A percentile compares a stretch with the other conserved stretches of the same genome.
Conservation (phyloP, 345 rosid species). For the Hypericum androsaemum region DNA sequence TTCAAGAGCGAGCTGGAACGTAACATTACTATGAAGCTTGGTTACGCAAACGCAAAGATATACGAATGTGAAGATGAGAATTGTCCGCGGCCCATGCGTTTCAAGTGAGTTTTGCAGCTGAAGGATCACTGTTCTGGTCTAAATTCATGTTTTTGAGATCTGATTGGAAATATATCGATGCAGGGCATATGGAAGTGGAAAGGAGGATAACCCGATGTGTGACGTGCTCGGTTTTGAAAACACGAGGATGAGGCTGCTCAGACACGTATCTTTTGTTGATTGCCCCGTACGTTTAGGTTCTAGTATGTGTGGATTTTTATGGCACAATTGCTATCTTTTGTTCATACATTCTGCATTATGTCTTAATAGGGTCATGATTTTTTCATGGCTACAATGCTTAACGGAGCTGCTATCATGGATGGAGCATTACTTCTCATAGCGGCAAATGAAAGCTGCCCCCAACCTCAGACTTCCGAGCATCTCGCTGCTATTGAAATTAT, state of each 20-base stretch:
- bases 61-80: constrained; percentile 92
- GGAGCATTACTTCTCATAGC: constrained; percentile 93
- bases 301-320: background rate
- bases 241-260: constrained; percentile 70
- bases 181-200: constrained; percentile 96
- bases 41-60: constrained; percentile 97
- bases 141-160: background rate
- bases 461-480: constrained; percentile 98
- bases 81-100: constrained; percentile 89
- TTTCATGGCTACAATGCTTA: constrained; percentile 99
- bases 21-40: constrained; percentile 97
- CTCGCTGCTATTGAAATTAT: constrained; percentile 96
- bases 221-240: constrained; percentile 87
- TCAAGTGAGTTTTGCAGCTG: constrained; percentile 45
- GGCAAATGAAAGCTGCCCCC: constrained; percentile 96
- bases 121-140: background rate
- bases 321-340: background rate
- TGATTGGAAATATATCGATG: constrained; percentile 12
- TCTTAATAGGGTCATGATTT: constrained; percentile 79
- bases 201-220: constrained; percentile 86
- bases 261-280: constrained; percentile 97
- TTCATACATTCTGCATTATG: too few relatives aligned
- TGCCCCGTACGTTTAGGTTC: constrained; percentile 83
- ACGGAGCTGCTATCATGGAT: constrained; percentile 99
- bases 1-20: constrained; percentile 94